Base-by-base conservation (phyloP, 1,284 basidiomycete species). In the Ustilago cynodontis region DNA sequence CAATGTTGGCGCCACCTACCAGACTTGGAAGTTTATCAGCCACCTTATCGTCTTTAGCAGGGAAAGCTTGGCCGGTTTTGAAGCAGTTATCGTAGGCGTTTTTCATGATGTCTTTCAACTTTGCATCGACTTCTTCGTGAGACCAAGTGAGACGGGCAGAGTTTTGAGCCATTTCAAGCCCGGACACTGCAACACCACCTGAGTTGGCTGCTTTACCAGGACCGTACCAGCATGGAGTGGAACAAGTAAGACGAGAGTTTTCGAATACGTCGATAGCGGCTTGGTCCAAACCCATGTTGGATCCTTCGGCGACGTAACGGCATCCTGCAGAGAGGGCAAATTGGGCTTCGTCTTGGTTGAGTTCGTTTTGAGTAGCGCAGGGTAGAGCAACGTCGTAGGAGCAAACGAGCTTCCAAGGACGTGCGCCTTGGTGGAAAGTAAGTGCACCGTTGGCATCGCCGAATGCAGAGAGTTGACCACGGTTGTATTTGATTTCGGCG, bases 351-450 rank as follows among this genome's bases (percentile, higher is more conserved):
- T 90, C 90, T 54, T 88, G 89, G 49, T 89, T 89, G 62, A 93
- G 89, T 87, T 93, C 92, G 87, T 93, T 93, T 87, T 93, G 92
- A 28, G 92, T 93, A 14, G 92, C 92, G 66, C 90, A 91, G 24
- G 92, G 92, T 22, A 93, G 89, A 2, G 92, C 92, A 74, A 93
- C 90, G 87, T 93, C 91, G 71, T 80, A 83, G 78, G 88, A 88
- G 49, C 88, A 86, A 73, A 93, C 88, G 53, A 93, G 88, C n/a
- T 90, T 90, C 92, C 92, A 93, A 11, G 92, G 92, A 67, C 92
- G 89, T 75, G 88, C 88, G 62, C 87, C 88, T 85, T 68, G 31
- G 64, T 77, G 68, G 67, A 79, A 83, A 9, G 52, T 69, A 33
- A 82, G 60, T n/a, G 59, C 57, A 14, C 78, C 78, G 14, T 29